Conservation (phyloP, 2,329 filamentous ascomycete genomes). For the Metarhizium album region DNA sequence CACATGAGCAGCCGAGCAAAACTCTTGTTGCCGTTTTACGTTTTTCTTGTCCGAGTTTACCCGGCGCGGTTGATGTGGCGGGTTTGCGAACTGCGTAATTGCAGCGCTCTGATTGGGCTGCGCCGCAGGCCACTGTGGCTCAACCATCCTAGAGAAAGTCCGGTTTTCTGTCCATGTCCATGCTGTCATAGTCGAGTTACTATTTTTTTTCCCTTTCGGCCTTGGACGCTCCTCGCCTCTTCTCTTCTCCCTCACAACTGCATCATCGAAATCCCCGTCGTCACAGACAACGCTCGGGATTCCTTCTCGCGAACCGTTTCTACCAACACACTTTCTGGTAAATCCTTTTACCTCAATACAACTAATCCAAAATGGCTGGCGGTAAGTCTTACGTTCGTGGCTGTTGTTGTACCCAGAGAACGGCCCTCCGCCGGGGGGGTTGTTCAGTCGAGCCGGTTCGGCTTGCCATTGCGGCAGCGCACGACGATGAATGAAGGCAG, state of each 20-base stretch:
- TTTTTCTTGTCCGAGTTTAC: constrained; percentile 22
- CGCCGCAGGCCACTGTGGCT: constrained; percentile 23
- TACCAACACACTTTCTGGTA: constrained; percentile 4
- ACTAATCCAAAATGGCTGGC: constrained; percentile 31
- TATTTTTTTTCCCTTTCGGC: constrained; percentile 18
- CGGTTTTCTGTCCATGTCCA: constrained; percentile 14
- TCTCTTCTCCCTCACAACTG: constrained; percentile 12
- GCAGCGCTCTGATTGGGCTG: constrained; percentile 25
- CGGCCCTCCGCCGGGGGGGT: background rate
- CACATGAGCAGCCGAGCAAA: background rate
- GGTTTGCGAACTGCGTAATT: constrained; percentile 21
- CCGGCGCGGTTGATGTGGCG: constrained; percentile 17
- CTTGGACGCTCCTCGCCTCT: constrained; percentile 7
- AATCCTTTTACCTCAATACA: constrained; percentile 8
- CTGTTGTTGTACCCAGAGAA: constrained; percentile 4
- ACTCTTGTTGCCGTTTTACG: background rate
- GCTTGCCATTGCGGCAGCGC: constrained; percentile 14
- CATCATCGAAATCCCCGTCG: constrained; percentile 6
- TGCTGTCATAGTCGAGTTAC: constrained; percentile 30
- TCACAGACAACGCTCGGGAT: constrained; percentile 1
- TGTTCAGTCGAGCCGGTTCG: background rate
- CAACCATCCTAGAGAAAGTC: background rate
- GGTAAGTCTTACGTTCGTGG: constrained; percentile 24
- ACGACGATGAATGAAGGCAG: background rate
- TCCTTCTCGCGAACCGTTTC: constrained; percentile 8